Conservation (phyloP, 2,329 filamentous ascomycete species). For the Sporothrix brunneoviolacea region DNA sequence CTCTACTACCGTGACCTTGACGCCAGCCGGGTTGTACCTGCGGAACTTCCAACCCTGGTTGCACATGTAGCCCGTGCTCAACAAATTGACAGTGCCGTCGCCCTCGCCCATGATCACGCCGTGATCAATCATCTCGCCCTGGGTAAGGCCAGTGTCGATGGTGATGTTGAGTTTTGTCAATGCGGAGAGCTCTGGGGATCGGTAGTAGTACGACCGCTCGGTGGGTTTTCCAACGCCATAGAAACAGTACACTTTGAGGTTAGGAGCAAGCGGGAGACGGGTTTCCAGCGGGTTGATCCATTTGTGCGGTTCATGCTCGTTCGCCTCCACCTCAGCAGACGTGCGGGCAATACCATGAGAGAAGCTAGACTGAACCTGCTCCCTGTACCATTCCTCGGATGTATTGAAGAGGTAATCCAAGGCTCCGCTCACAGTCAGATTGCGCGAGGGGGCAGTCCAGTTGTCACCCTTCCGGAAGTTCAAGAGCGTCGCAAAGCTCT, state of each 20-base stretch:
- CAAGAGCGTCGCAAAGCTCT: conserved; percentile 73
- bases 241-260: conserved; percentile 93
- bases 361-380: conserved; percentile 67
- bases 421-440: conserved; percentile 74
- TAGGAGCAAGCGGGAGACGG: conserved; percentile 76
- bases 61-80: conserved; percentile 95
- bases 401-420: conserved; percentile 71
- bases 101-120: conserved; percentile 95
- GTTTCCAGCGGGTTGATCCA: conserved; percentile 96
- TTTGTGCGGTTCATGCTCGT: conserved; percentile 68
- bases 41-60: conserved; percentile 89
- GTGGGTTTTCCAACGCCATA: conserved; percentile 93
- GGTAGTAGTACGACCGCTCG: conserved; percentile 89
- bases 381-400: conserved; percentile 77
- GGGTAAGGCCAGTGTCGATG: conserved; percentile 59
- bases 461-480: conserved; percentile 70
- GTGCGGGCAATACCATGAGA: conserved; percentile 85
- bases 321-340: conserved; percentile 69
- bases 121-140: conserved; percentile 59
- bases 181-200: conserved; percentile 56
- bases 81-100: conserved; percentile 89
- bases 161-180: conserved; percentile 66
- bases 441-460: conserved; percentile 57
- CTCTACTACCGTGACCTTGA: conserved; percentile 78
- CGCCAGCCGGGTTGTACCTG: conserved; percentile 82